Evolutionary conservation across 73 alveolate genomes (phyloP), one percentile per base, ranked within the genome.

Genomic region (Halteria grandinella): DNA sequence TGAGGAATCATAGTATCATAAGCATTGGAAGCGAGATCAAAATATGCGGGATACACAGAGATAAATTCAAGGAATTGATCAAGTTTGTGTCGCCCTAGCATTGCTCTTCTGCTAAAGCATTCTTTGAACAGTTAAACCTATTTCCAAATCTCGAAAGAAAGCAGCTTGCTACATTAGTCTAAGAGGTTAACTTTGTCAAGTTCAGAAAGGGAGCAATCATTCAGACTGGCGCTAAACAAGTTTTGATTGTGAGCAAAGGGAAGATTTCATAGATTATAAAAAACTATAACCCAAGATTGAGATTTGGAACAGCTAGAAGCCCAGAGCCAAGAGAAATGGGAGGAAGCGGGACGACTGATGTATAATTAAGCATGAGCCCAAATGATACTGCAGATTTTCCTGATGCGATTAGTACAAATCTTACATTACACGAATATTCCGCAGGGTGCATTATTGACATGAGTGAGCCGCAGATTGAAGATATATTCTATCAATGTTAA

Each of bases 61-160:
- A 41, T 18, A 10, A 44, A 7, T 66, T 66, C 53, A 66, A 66
- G 24, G 80, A 66, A 1, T 28, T 66, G 11, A 66, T 66, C 27
- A 66, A 66, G 29, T 66, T 66, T 45, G 80, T 66, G 2, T 36
- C 62, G 25, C 80, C 80, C 15, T 21, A 21, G 21, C 80, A 66
- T 47, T 66, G 80, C 23, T 5, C 80, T 18, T 18, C 50, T 6
- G 80, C 80, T 2, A 66, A 66, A 27, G 50, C 29, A 45, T 32
- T 66, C 50, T 36, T 66, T n/a, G 80, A 66, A n/a, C 43, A 44
- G 21, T 25, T 44, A 37, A 66, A 45, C 37, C 52, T 66, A 15
- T 45, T 66, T 25, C 52, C 80, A 7, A 23, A 36, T 1, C 52
- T 66, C 4, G 80, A 45, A 24, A 66, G 47, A 34, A 66, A 66